Conservation (phyloP, 202 grass and related monocot genomes). For the Panicum hallii region DNA sequence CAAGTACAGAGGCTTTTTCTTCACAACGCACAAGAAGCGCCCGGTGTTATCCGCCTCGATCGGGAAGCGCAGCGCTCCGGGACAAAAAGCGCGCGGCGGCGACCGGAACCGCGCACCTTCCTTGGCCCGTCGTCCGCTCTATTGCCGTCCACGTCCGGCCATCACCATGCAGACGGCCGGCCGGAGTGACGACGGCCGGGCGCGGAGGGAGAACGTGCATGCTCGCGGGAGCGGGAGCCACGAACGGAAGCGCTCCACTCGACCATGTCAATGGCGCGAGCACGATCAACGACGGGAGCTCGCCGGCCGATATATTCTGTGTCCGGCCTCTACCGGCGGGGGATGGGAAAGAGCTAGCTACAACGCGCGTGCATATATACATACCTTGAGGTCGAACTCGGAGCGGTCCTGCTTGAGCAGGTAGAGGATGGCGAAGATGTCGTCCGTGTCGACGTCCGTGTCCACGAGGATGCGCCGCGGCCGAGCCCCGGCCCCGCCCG, state of each 20-base stretch:
- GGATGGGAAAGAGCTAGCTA: too few species aligned
- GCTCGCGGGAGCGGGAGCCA: too few species aligned
- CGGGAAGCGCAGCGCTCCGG: neutral
- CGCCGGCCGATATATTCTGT: too few species aligned
- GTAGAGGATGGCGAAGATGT: neutral
- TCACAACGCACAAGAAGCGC: neutral
- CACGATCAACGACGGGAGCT: too few species aligned
- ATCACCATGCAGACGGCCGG: neutral
- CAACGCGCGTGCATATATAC: neutral
- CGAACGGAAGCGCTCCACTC: too few species aligned
- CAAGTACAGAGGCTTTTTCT: neutral
- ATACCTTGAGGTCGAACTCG: constrained; percentile 8
- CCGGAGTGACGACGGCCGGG: too few species aligned
- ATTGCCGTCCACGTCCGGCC: neutral
- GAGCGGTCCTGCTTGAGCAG: neutral
- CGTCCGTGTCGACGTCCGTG: constrained; percentile 10
- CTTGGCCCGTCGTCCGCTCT: neutral
- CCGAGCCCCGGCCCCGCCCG: neutral
- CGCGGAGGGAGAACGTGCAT: too few species aligned
- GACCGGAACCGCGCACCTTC: neutral
- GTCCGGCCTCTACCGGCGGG: too few species aligned
- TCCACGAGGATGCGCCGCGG: neutral
- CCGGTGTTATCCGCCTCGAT: neutral
- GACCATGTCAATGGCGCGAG: too few species aligned
- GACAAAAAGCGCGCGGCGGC: neutral